Base-by-base conservation (phyloP, 2,329 filamentous ascomycete species). In the Dothideomycetes sp. region DNA sequence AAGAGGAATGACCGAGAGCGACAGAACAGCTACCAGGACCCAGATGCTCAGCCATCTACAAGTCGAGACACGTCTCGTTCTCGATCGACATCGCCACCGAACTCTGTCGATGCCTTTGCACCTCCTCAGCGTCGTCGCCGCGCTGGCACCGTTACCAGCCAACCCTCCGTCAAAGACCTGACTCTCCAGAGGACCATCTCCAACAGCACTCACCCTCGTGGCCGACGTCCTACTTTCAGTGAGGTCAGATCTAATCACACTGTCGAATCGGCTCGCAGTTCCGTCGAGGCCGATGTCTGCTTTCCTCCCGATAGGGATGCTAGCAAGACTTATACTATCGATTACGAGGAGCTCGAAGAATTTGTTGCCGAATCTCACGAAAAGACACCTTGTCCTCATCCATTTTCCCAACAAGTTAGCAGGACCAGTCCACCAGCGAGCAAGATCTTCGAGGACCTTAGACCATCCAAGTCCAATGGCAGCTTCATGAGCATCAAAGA, bases 101-200 rank as follows among this genome's bases (percentile, higher is more conserved):
- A 95, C 60, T 98, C 91, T 0, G 87, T 98, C 37, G 94, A 96
- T 60, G 91, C 91, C 3, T 98, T 98, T 61, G 91, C 91, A 14
- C 84, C 91, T 53, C 84, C 85, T 40, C 81, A 86, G 37, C 84
- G 86, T 43, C 81, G 88, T 43, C 84, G 89, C 56, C 82, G 88
- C 32, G 72, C 77, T 35, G 73, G 75, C 36, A 82, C 79, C 3
- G 57, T 75, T 45, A 85, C 79, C 44, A 81, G 76, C 57, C 64
- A 68, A 49, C 61, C 69, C 24, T 72, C 73, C 3, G 69, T 75
- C 24, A 51, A 73, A 11, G 68, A 77, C 17, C 66, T 74, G 16
- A 69, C 74, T 17, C 65, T 88, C 19, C 77, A 83, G 47, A 76
- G 85, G 22, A 80, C 84, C 4, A 65, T 76, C 43, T 94, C 88